Conservation (phyloP, 352 stramenopile species). For the Phytophthora hybrid region DNA sequence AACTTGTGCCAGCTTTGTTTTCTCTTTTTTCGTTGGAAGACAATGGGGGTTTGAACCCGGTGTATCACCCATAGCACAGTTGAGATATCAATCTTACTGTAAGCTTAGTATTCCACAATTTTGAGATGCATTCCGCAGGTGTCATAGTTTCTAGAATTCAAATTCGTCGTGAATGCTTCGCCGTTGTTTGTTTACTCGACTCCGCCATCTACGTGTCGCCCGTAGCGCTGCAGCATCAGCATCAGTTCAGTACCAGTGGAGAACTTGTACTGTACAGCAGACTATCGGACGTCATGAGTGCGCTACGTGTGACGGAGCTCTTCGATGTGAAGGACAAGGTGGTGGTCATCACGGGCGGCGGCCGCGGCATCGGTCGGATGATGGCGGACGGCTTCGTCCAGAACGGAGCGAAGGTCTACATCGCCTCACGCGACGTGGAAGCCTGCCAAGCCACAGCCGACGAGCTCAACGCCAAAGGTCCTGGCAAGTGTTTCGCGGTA, state of each 20-base stretch:
- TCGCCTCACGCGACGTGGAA: conserved; percentile 89
- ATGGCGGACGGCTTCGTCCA: conserved; percentile 94
- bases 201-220: background rate
- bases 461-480: conserved; percentile 68
- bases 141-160: background rate
- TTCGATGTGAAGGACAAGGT: conserved; percentile 64
- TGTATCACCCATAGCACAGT: no score
- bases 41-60: no score
- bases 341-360: conserved; percentile 94
- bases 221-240: no score
- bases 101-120: no score
- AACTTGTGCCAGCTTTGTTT: no score
- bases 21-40: no score
- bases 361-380: conserved; percentile 92
- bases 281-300: conserved; percentile 8
- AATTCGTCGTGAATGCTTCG: background rate
- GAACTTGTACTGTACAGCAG: no score
- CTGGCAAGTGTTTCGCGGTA: conserved; percentile 72
- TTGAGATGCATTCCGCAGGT: no score
- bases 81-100: no score
- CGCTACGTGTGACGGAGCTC: conserved; percentile 23
- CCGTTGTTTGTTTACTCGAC: conserved; percentile 9
- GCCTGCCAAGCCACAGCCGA: conserved; percentile 81
- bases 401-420: conserved; percentile 94
- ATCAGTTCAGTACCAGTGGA: background rate